These are phyloP conservation scores for Grosmannia serpens DNA, from an alignment of 2,329 filamentous ascomycete species.

Conservation along the genomic window DNA sequence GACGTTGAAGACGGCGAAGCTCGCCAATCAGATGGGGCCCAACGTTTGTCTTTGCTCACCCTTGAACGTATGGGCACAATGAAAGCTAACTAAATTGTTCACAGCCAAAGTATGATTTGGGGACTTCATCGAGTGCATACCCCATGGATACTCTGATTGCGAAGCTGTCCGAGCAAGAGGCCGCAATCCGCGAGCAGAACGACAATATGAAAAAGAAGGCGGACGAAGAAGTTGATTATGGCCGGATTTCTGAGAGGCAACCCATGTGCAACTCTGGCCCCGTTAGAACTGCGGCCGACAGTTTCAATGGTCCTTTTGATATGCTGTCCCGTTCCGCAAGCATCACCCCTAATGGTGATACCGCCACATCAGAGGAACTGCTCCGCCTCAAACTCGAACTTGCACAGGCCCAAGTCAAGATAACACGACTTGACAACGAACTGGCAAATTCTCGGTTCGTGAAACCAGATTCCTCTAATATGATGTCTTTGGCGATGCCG, in stretches of 20 bases:
- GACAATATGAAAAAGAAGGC: conserved; percentile 31
- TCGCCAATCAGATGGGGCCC: conserved; percentile 40
- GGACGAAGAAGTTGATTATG: not conserved
- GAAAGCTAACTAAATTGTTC: conserved; percentile 17
- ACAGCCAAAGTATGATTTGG: conserved; percentile 33
- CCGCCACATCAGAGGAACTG: conserved; percentile 43
- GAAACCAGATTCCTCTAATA: conserved; percentile 47
- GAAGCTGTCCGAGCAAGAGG: conserved; percentile 62
- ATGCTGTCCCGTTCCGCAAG: conserved; percentile 43
- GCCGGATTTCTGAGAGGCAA: conserved; percentile 29
- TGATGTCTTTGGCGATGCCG: conserved; percentile 31
- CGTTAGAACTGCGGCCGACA: conserved; percentile 49
- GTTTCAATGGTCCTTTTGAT: conserved; percentile 26
- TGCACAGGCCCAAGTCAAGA: conserved; percentile 57
- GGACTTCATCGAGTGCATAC: conserved; percentile 27
- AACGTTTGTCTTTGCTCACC: conserved; percentile 30
- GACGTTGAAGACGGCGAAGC: conserved; percentile 39
- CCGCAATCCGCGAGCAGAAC: conserved; percentile 46
- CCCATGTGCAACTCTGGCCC: conserved; percentile 48
- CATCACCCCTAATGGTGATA: conserved; percentile 31
- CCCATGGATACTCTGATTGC: conserved; percentile 63
- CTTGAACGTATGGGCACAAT: not conserved
- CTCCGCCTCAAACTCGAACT: conserved; percentile 60
- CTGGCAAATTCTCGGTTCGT: conserved; percentile 49
- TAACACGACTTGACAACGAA: conserved; percentile 61